Conservation (phyloP, 768 basidiomycete species). For the Cystobasidium tubakii region DNA sequence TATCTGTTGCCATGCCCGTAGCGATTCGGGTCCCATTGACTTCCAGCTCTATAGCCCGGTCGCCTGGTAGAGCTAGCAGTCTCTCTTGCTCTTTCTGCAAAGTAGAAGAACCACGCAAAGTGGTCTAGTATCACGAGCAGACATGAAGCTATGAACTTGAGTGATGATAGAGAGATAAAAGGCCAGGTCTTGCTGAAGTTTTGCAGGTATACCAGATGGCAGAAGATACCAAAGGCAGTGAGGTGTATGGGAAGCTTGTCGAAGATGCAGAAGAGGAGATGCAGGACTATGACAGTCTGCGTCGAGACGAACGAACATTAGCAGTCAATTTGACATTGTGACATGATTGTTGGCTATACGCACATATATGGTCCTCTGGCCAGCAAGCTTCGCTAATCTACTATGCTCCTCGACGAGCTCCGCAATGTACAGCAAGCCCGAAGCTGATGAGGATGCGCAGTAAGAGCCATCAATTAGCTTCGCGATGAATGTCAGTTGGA, state of each 20-base stretch:
- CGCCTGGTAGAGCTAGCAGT: not conserved
- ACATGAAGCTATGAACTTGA: conserved; percentile 78
- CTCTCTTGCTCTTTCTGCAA: conserved; percentile 54
- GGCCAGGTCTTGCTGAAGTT: conserved; percentile 91
- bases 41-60: conserved; percentile 28
- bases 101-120: conserved; percentile 94
- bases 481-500: not conserved
- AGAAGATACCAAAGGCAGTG: conserved; percentile 69
- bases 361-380: conserved; percentile 61
- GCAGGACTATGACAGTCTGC: conserved; percentile 63
- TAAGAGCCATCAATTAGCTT: not conserved
- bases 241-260: conserved; percentile 73
- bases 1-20: conserved; percentile 30
- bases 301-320: not conserved
- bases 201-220: conserved; percentile 71
- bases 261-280: conserved; percentile 67
- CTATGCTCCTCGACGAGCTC: conserved; percentile 50
- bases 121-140: conserved; percentile 78
- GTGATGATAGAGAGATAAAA: conserved; percentile 79
- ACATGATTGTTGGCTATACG: not conserved
- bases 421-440: conserved; percentile 38
- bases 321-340: too few species aligned
- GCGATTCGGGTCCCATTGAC: conserved; percentile 11
- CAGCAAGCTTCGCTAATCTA: conserved; percentile 68
- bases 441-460: not conserved